phyloP scores from a whole-genome alignment of 306 rosid species.

The Sechiopsis laciniata region DNA sequence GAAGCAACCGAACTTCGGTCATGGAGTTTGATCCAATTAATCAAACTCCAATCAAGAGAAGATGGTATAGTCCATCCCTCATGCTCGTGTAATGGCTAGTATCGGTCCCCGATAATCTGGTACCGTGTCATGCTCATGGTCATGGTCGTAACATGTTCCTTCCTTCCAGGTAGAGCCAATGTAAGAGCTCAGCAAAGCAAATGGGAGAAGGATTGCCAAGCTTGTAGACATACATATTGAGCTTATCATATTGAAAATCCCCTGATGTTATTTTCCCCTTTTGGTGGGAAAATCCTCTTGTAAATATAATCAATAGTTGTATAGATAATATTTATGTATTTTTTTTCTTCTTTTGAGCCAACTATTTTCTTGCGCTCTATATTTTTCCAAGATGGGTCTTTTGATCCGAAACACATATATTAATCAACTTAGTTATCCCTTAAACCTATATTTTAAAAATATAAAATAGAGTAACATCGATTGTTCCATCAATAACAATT shows the following conservation, averaged over 20 bases:
- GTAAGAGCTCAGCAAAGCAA: conserved; percentile 5
- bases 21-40: background rate
- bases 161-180: background rate
- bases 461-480: no score
- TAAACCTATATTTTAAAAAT: no score
- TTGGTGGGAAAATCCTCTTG: background rate
- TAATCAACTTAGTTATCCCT: no score
- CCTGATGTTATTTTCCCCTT: background rate
- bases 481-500: no score
- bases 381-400: no score
- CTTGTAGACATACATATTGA: background rate
- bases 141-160: background rate
- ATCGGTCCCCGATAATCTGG: no score
- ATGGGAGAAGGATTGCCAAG: background rate
- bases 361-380: no score
- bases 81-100: background rate
- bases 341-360: no score
- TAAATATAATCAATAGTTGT: conserved; percentile 4
- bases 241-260: background rate
- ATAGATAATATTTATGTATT: background rate
- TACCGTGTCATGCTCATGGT: background rate
- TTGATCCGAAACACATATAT: no score
- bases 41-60: background rate
- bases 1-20: conserved; percentile 3
- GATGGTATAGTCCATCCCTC: background rate